Evolutionary conservation across 768 basidiomycete species (phyloP).

Genomic region (Amanita rimosa): DNA sequence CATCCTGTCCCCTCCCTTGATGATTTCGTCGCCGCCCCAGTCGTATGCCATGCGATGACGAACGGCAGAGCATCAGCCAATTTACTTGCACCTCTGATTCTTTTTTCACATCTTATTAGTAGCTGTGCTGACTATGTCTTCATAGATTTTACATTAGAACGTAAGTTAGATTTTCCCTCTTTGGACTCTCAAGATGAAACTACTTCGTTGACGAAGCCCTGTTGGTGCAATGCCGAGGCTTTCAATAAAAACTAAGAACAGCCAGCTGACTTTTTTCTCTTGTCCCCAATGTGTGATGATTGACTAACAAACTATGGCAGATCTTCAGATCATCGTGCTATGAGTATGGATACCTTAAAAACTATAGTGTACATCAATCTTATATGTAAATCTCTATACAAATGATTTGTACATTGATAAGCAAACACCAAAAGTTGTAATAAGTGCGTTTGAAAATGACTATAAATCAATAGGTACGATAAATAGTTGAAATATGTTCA

Average conservation of each 20-base stretch:
- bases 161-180: neutral
- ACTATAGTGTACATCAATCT: too few relatives aligned
- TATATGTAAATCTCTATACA: too few relatives aligned
- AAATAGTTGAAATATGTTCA: constrained; percentile 10
- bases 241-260: constrained; percentile 46
- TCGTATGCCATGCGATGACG: constrained; percentile 51
- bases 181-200: constrained; percentile 28
- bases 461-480: neutral
- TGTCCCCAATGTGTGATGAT: neutral
- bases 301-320: neutral
- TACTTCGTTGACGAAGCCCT: constrained; percentile 31
- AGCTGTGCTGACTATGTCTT: neutral
- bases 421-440: too few relatives aligned
- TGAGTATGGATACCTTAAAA: too few relatives aligned
- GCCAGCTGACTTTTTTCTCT: constrained; percentile 36
- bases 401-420: too few relatives aligned
- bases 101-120: constrained; percentile 8
- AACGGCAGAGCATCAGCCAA: constrained; percentile 64
- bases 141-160: neutral
- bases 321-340: neutral
- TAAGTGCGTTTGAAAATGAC: constrained; percentile 1
- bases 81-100: constrained; percentile 51
- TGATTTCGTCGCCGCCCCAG: constrained; percentile 72
- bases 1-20: constrained; percentile 21
- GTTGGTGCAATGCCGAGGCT: constrained; percentile 27